Conservation (phyloP, 192 early-diverging fungal genomes). For the Rhizophagus clarus region DNA sequence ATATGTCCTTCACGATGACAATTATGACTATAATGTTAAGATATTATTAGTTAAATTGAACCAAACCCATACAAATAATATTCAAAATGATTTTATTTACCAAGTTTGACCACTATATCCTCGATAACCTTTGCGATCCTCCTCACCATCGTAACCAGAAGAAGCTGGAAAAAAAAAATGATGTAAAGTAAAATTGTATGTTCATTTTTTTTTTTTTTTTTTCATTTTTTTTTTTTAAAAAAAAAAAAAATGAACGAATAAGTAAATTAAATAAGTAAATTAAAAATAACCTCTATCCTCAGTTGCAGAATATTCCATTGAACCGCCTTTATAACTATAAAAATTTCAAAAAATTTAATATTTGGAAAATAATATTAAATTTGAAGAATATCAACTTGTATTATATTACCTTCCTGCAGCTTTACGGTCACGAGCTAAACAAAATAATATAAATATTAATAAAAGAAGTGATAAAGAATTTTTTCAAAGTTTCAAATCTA, state of each 20-base stretch:
- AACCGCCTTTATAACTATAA: conserved; percentile 2
- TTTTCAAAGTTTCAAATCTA: neutral
- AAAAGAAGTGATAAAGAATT: neutral
- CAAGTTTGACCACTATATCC: neutral
- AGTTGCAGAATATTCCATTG: neutral
- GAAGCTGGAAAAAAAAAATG: neutral
- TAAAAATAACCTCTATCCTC: no score
- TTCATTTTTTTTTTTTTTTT: no score
- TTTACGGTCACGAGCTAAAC: neutral
- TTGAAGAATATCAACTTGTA: neutral
- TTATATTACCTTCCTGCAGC: neutral
- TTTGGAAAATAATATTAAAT: neutral
- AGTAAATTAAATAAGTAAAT: no score
- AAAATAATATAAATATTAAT: neutral
- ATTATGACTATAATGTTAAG: neutral
- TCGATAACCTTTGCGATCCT: neutral
- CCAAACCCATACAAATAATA: neutral
- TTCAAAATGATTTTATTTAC: neutral
- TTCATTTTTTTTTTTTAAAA: no score
- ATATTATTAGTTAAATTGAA: neutral
- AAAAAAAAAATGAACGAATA: no score
- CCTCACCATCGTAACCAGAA: neutral
- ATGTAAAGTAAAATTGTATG: neutral
- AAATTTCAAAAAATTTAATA: neutral
- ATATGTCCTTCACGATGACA: neutral